phyloP scores from a whole-genome alignment of 805 yeast genomes.

The Starmera dryadoides region DNA sequence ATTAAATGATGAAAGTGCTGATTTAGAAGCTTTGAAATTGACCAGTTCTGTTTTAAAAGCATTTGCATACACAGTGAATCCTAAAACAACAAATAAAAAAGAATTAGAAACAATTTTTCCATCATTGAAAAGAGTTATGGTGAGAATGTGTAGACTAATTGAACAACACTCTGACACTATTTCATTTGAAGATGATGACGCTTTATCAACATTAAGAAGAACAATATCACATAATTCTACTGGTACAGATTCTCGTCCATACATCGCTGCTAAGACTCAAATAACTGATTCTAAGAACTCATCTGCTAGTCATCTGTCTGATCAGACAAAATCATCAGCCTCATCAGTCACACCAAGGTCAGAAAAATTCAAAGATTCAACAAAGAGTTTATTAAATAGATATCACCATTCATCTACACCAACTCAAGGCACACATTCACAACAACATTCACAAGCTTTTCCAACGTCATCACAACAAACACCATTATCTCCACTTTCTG shows the following conservation, averaged over 20 bases:
- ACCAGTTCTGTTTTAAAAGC: constrained; percentile 30
- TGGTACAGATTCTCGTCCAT: constrained; percentile 3
- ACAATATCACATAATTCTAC: constrained; percentile 13
- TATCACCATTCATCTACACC: constrained; percentile 10
- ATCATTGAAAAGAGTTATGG: constrained; percentile 22
- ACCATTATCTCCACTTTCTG: no score
- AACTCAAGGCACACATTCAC: background rate
- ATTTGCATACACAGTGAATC: constrained; percentile 23
- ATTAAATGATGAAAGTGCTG: constrained; percentile 23
- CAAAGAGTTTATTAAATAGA: constrained; percentile 15
- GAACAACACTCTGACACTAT: constrained; percentile 14
- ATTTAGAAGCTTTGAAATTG: constrained; percentile 25
- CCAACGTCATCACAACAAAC: background rate
- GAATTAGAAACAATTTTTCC: constrained; percentile 18
- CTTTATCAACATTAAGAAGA: constrained; percentile 9
- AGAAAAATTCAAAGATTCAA: constrained; percentile 18
- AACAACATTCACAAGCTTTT: background rate
- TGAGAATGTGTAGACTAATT: constrained; percentile 13
- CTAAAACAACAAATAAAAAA: constrained; percentile 16
- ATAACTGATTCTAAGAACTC: background rate
- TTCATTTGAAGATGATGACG: constrained; percentile 13
- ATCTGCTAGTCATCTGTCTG: background rate
- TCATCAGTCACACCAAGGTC: constrained; percentile 16
- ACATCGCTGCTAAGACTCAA: constrained; percentile 3
- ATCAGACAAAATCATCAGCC: constrained; percentile 3